phyloP scores from a whole-genome alignment of 2,329 filamentous ascomycete species.

The Xylaria sp. region DNA sequence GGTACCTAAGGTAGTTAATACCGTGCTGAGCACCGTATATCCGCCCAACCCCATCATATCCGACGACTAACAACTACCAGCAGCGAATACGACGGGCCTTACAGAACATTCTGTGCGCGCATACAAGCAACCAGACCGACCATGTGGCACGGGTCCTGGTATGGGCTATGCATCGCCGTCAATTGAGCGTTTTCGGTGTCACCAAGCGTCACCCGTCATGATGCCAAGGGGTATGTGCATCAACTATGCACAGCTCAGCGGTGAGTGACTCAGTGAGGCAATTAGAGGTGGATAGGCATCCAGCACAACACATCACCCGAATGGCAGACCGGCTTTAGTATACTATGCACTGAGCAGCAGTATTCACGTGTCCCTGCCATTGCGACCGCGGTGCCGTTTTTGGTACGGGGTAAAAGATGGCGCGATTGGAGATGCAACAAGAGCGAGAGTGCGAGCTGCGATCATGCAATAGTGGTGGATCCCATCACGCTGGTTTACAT shows the following conservation, averaged over 20 bases:
- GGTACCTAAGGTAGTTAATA: neutral
- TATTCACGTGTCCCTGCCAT: conserved; percentile 27
- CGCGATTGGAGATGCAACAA: neutral
- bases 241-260: conserved; percentile 13
- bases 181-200: neutral
- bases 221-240: conserved; percentile 23
- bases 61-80: neutral
- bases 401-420: neutral
- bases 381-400: conserved; percentile 12
- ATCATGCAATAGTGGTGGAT: conserved; percentile 3
- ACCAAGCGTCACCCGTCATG: conserved; percentile 14
- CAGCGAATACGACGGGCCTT: neutral
- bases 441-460: conserved; percentile 4
- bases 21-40: neutral
- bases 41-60: too few species aligned
- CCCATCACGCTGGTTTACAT: conserved; percentile 16
- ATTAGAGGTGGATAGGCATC: conserved; percentile 16
- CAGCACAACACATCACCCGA: conserved; percentile 17
- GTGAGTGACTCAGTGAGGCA: conserved; percentile 25
- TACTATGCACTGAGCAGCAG: neutral
- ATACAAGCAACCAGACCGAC: conserved; percentile 6
- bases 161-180: conserved; percentile 11
- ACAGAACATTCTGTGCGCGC: neutral
- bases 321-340: too few species aligned
- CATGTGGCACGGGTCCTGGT: too few species aligned